A percentile compares a stretch with the other conserved stretches of the same genome.
Conservation (phyloP, 805 yeast species). For the Wickerhamiella lipophila region DNA sequence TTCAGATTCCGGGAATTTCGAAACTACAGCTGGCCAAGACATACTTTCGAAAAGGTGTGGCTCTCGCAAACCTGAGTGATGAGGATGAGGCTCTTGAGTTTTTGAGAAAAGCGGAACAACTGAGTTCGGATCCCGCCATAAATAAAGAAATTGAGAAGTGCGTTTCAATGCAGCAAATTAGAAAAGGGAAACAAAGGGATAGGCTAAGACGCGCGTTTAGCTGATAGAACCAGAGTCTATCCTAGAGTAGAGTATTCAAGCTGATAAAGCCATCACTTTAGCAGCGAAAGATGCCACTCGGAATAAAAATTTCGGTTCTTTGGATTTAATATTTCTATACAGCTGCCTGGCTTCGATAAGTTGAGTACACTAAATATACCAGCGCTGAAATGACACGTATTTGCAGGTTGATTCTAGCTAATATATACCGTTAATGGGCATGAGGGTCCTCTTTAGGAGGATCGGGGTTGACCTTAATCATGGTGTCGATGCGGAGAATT, state of each 20-base stretch:
- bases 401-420: background rate
- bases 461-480: conserved; percentile 96
- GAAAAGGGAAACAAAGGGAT: background rate
- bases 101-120: conserved; percentile 44
- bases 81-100: conserved; percentile 56
- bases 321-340: too few relatives aligned
- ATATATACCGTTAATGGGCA: conserved; percentile 28
- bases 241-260: too few relatives aligned
- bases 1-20: conserved; percentile 39
- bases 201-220: background rate
- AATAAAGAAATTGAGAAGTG: conserved; percentile 13
- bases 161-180: background rate
- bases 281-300: too few relatives aligned
- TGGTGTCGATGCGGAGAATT: conserved; percentile 91
- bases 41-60: conserved; percentile 67
- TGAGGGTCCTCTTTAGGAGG: conserved; percentile 72
- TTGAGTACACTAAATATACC: background rate
- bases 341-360: too few relatives aligned
- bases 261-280: too few relatives aligned
- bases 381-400: background rate
- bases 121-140: conserved; percentile 15
- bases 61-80: conserved; percentile 47
- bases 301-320: too few relatives aligned
- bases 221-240: background rate
- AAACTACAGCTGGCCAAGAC: conserved; percentile 66